These are phyloP conservation scores for Helenozyma rhizophorensis DNA, from an alignment of 805 yeast genomes.

Conservation along the genomic window DNA sequence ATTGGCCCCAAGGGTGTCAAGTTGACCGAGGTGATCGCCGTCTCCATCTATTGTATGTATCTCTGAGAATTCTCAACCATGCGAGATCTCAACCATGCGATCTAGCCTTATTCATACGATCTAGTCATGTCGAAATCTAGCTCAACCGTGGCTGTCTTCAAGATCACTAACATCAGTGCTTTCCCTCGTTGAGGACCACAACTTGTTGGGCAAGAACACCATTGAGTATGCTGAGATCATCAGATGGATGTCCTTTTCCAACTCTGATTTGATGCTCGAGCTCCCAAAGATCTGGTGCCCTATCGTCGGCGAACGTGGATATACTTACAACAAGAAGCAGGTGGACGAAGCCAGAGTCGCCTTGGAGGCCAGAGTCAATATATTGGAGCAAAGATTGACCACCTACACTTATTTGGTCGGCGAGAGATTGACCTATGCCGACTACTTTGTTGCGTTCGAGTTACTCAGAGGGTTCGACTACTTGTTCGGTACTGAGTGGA, in stretches of 20 bases:
- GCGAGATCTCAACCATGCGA: too few species aligned
- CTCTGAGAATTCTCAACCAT: too few species aligned
- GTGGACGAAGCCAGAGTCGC: constrained; percentile 44
- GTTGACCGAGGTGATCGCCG: constrained; percentile 65
- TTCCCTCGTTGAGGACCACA: constrained; percentile 40
- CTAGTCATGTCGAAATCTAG: too few species aligned
- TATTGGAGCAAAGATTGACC: constrained; percentile 55
- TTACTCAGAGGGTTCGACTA: constrained; percentile 51
- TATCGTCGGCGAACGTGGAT: constrained; percentile 55
- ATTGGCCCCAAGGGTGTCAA: constrained; percentile 69
- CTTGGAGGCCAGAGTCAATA: constrained; percentile 31
- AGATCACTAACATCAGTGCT: constrained; percentile 38
- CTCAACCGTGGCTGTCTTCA: too few species aligned
- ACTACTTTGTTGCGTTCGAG: constrained; percentile 49
- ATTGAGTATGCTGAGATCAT: constrained; percentile 62
- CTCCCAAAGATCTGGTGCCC: constrained; percentile 51
- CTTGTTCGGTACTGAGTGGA: constrained; percentile 64
- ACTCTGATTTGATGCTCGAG: constrained; percentile 55
- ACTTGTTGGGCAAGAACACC: constrained; percentile 61
- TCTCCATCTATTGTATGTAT: constrained; percentile 54
- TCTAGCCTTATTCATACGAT: too few species aligned
- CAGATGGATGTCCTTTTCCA: constrained; percentile 75
- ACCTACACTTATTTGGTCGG: constrained; percentile 67
- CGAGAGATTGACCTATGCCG: constrained; percentile 61
- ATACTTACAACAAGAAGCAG: constrained; percentile 74